A percentile compares a stretch with the other conserved stretches of the same genome.
phyloP scores from a whole-genome alignment of 441 rosid species.

The Pelargonium myrrhifolium region DNA sequence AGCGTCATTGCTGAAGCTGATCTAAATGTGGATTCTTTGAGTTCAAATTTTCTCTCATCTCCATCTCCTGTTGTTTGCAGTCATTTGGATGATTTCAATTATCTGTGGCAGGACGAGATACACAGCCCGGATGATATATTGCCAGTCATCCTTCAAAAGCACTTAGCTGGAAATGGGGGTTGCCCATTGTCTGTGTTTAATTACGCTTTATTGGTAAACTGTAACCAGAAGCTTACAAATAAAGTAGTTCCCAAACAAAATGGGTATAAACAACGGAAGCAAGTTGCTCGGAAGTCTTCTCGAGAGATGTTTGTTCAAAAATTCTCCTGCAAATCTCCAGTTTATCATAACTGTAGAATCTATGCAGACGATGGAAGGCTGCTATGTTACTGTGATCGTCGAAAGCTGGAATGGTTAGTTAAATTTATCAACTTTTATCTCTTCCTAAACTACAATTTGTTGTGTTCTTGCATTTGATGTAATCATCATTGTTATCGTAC shows the following conservation, averaged over 20 bases:
- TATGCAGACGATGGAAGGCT: slow-evolving; percentile 84
- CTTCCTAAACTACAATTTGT: slow-evolving; percentile 14
- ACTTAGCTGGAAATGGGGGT: slow-evolving; percentile 65
- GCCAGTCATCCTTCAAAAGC: slow-evolving; percentile 45
- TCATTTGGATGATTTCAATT: slow-evolving; percentile 53
- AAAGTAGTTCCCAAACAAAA: slow-evolving; percentile 41
- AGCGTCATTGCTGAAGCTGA: slow-evolving; percentile 56
- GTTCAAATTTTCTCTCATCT: slow-evolving; percentile 40
- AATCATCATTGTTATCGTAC: slow-evolving; percentile 15
- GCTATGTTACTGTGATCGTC: slow-evolving; percentile 85
- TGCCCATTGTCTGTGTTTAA: slow-evolving; percentile 68
- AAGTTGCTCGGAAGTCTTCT: slow-evolving; percentile 61
- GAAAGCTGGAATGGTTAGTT: slow-evolving; percentile 86
- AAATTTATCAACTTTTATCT: slow-evolving; percentile 13
- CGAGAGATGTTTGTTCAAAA: slow-evolving; percentile 75
- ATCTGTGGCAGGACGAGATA: slow-evolving; percentile 35
- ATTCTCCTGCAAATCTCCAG: slow-evolving; percentile 95
- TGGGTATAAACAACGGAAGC: slow-evolving; percentile 44
- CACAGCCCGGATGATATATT: slow-evolving; percentile 38
- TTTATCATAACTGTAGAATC: slow-evolving; percentile 89
- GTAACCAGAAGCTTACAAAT: slow-evolving; percentile 35
- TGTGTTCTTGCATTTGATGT: slow-evolving; percentile 10
- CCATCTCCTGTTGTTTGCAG: slow-evolving; percentile 64
- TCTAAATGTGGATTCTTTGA: slow-evolving; percentile 36
- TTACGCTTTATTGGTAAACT: slow-evolving; percentile 52